Base-by-base conservation (phyloP, 352 stramenopile genomes). In the Globisporangium solare region DNA sequence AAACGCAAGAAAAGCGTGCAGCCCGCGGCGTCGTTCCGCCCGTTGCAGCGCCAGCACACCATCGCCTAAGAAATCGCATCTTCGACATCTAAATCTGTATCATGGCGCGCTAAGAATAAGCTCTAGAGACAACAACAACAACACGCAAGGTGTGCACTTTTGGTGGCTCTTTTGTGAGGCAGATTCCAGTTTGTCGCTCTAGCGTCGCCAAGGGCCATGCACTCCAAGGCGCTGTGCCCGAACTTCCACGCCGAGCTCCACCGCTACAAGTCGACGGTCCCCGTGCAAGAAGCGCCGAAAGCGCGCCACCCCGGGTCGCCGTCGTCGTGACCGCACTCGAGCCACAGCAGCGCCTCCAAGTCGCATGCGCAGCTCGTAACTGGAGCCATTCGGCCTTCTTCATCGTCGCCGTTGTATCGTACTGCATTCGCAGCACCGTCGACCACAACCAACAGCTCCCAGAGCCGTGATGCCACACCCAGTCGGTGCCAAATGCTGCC, bases 241-340 rank as follows among this genome's bases (percentile, higher is more conserved):
- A 79, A 88, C 54, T 76, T 85, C 37, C 68, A 85, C 37, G 73
- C 68, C 1, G 79, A 89, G 60, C 53, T 69, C 24, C 61, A 75
- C 35, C 75, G 71, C 14, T 71, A 83, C 27, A 69, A 75, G 6
- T 61, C 61, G 8, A 27, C 43, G 18, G 27, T 8, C 27, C 27
- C 27, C 1, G 27, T 35, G 27, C 27, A 35, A 35, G 27, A 35
- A 35, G 6, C 61, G 74, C 43, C 55, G 61, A 55, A 56, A 65
- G 47, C 47, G n/a, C 39, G 35, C 6, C 4, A 2, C 22, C 21
- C 5, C 10, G 17, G 12, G 37, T 22, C 21, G 24, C 46, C 32
- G 13, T 10, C 6, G 8, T 40, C 43, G 40, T 51, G 58, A 13
- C 58, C 50, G 20, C 53, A 55, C 31, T 64, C 58, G 1, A 64